phyloP scores from a whole-genome alignment of 495 filamentous ascomycete genomes.

The Cenococcum geophilum region DNA sequence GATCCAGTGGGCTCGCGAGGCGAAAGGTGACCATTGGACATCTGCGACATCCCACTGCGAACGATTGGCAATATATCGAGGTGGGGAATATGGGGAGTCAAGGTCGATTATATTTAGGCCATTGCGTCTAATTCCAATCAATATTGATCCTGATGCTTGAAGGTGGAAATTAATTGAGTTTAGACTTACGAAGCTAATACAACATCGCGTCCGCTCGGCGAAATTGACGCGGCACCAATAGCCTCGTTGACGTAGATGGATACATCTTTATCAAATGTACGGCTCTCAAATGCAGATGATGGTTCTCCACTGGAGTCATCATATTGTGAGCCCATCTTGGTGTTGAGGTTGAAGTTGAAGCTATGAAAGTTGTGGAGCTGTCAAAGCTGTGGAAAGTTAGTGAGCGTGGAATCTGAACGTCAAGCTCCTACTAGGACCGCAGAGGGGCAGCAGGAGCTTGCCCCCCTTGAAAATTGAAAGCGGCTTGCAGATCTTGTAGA shows the following conservation, averaged over 20 bases:
- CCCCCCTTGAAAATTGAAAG: too few relatives aligned
- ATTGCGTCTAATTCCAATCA: constrained; percentile 48
- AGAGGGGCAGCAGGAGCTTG: too few relatives aligned
- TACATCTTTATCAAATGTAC: constrained; percentile 78
- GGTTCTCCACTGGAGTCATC: constrained; percentile 9
- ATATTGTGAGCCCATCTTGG: neutral
- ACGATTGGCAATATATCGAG: constrained; percentile 77
- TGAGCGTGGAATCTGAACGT: too few relatives aligned
- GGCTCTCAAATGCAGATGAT: constrained; percentile 69
- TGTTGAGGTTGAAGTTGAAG: too few relatives aligned
- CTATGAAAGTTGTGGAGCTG: too few relatives aligned
- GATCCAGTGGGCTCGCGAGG: constrained; percentile 84
- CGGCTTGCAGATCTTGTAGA: too few relatives aligned
- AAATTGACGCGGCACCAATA: constrained; percentile 75
- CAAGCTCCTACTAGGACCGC: too few relatives aligned
- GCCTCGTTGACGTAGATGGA: constrained; percentile 77
- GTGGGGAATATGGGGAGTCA: constrained; percentile 83
- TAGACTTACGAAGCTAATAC: constrained; percentile 73
- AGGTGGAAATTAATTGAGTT: neutral
- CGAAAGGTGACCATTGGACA: constrained; percentile 96
- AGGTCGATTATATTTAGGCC: constrained; percentile 91
- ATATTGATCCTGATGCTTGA: neutral
- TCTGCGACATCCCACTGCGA: constrained; percentile 96
- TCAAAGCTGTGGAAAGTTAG: too few relatives aligned
- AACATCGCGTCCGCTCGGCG: constrained; percentile 85